A percentile compares a stretch with the other conserved stretches of the same genome.
phyloP scores from a whole-genome alignment of 2,329 filamentous ascomycete genomes.

The Cryphonectria nitschkei region DNA sequence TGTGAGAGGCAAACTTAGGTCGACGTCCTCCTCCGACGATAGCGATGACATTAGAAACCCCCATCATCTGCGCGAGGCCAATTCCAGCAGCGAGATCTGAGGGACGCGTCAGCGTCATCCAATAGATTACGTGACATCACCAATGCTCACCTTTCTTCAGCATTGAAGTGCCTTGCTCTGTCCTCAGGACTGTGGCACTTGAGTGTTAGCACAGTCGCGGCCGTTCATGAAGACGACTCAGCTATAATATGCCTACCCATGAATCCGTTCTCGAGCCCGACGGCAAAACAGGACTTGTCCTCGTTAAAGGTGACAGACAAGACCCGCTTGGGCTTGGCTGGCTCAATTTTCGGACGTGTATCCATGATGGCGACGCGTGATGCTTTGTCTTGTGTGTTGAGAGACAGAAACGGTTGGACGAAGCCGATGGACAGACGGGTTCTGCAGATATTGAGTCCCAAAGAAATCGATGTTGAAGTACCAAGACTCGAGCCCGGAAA shows the following conservation, averaged over 20 bases:
- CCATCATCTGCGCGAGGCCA: constrained; percentile 83
- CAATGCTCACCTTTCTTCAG: constrained; percentile 42
- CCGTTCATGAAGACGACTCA: not conserved
- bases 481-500: not conserved
- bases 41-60: constrained; percentile 82
- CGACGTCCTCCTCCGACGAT: constrained; percentile 85
- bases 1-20: constrained; percentile 86
- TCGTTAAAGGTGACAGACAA: constrained; percentile 86
- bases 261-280: constrained; percentile 85
- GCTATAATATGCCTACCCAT: constrained; percentile 61
- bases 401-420: not conserved
- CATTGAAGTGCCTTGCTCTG: constrained; percentile 72
- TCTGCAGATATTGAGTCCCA: not conserved
- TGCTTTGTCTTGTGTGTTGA: not conserved
- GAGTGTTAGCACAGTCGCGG: constrained; percentile 30
- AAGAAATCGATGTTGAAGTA: constrained; percentile 6
- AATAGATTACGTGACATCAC: constrained; percentile 6
- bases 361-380: constrained; percentile 67
- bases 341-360: constrained; percentile 83
- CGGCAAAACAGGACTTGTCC: constrained; percentile 82
- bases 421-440: not conserved
- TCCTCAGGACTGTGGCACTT: constrained; percentile 65
- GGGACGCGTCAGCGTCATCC: constrained; percentile 7
- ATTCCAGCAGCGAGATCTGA: constrained; percentile 81
- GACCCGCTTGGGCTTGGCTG: constrained; percentile 72